A percentile compares a stretch with the other conserved stretches of the same genome.
phyloP scores from a whole-genome alignment of 1,284 basidiomycete genomes.

The Ustilago xerochloae region DNA sequence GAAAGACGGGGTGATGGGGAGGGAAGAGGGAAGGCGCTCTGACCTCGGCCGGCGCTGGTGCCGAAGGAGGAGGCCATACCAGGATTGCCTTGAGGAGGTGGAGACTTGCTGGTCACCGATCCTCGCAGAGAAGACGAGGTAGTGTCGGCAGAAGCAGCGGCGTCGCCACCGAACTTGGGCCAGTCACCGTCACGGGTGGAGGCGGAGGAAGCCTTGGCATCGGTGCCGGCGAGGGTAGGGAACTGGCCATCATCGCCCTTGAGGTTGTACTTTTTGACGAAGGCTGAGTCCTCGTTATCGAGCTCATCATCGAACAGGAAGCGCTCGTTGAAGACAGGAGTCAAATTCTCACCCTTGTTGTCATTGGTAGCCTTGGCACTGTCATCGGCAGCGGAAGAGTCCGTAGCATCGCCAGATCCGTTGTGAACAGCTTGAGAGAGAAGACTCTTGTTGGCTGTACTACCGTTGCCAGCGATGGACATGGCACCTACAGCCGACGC shows the following conservation, averaged over 20 bases:
- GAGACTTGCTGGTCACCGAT: constrained; percentile 64
- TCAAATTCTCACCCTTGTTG: constrained; percentile 39
- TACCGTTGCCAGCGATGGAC: constrained; percentile 20
- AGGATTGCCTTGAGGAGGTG: constrained; percentile 69
- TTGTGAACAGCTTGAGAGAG: constrained; percentile 12
- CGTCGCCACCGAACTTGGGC: constrained; percentile 82
- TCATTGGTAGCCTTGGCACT: background rate
- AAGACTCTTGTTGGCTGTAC: constrained; percentile 2
- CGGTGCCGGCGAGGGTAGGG: constrained; percentile 71
- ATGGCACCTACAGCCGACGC: constrained; percentile 31
- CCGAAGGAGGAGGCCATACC: constrained; percentile 41
- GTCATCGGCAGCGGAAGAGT: too few relatives aligned
- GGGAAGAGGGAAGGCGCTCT: constrained; percentile 36
- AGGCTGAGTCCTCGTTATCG: constrained; percentile 65
- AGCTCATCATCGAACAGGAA: constrained; percentile 67
- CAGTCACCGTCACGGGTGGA: constrained; percentile 85
- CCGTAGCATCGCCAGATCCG: too few relatives aligned
- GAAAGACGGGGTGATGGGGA: constrained; percentile 42
- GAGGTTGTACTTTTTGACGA: constrained; percentile 67
- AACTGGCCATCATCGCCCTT: constrained; percentile 73
- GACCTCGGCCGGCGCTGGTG: constrained; percentile 33
- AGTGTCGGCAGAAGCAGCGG: constrained; percentile 16
- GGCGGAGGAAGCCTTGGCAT: background rate
- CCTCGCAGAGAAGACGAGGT: constrained; percentile 20
- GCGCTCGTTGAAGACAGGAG: constrained; percentile 63